A percentile compares a stretch with the other conserved stretches of the same genome.
phyloP scores from a whole-genome alignment of 2,329 filamentous ascomycete species.

The Aspergillus ibericus region DNA sequence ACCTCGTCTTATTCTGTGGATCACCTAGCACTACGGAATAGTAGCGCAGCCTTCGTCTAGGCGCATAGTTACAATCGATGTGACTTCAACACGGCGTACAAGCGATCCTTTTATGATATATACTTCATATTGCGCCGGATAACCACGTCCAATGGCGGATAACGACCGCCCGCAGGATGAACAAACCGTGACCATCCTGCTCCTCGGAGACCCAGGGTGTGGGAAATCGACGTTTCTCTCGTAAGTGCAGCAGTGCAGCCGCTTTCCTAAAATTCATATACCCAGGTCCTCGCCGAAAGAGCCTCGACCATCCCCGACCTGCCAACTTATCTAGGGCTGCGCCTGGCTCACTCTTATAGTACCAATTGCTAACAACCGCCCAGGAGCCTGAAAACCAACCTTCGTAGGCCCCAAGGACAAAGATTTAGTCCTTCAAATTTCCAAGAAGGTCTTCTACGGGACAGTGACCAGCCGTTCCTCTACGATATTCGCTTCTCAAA shows the following conservation, averaged over 20 bases:
- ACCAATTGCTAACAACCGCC: background rate
- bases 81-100: background rate
- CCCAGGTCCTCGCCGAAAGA: background rate
- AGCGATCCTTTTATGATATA: too few relatives aligned
- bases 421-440: conserved; percentile 23
- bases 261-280: background rate
- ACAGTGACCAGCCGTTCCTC: conserved; percentile 58
- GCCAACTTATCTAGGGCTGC: background rate
- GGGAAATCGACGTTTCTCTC: conserved; percentile 65
- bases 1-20: background rate
- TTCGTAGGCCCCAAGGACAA: conserved; percentile 20
- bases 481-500: conserved; percentile 60
- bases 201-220: conserved; percentile 60
- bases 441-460: conserved; percentile 48
- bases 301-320: background rate
- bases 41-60: background rate
- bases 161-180: conserved; percentile 1
- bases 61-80: background rate
- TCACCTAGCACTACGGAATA: too few relatives aligned
- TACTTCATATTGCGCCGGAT: background rate
- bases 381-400: conserved; percentile 23
- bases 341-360: background rate
- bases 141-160: conserved; percentile 8
- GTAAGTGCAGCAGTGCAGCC: conserved; percentile 46
- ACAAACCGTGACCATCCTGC: conserved; percentile 46